Percentiles rank a stretch among this genome's conserved stretches.
Conservation (phyloP, 176 grass and related monocot species). For the Hordeum marinum region DNA sequence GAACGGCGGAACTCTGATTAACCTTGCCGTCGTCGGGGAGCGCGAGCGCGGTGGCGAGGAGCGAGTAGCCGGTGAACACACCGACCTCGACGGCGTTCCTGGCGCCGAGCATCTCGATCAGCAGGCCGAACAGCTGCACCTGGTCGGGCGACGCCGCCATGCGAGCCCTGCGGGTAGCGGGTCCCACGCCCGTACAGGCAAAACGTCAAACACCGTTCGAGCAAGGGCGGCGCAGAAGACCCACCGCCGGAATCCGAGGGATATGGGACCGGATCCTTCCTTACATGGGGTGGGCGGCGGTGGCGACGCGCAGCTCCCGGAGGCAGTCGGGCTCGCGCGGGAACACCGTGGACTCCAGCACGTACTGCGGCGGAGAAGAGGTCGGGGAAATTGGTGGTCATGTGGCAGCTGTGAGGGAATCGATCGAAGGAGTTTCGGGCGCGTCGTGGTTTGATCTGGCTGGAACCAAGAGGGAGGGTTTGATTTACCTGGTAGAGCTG, state of each 20-base stretch:
- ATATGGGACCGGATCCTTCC: background rate
- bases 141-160: constrained; percentile 63
- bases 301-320: constrained; percentile 66
- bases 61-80: constrained; percentile 73
- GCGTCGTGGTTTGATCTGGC: background rate
- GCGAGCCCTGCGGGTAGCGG: background rate
- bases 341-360: constrained; percentile 68
- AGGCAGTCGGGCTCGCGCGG: constrained; percentile 59
- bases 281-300: constrained; percentile 39
- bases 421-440: background rate
- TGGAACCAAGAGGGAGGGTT: background rate
- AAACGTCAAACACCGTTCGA: constrained; percentile 3
- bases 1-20: background rate
- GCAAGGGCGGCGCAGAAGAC: background rate
- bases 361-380: constrained; percentile 23
- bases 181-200: background rate
- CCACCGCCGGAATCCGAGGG: background rate
- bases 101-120: constrained; percentile 60
- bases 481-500: constrained; percentile 43
- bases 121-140: constrained; percentile 51
- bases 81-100: constrained; percentile 68
- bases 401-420: no score
- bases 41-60: constrained; percentile 59
- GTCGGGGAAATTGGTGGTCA: background rate
- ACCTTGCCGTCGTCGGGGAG: constrained; percentile 61